Evolutionary conservation across 1,284 basidiomycete species (phyloP).

Genomic region (Exobasidium rhododendri): DNA sequence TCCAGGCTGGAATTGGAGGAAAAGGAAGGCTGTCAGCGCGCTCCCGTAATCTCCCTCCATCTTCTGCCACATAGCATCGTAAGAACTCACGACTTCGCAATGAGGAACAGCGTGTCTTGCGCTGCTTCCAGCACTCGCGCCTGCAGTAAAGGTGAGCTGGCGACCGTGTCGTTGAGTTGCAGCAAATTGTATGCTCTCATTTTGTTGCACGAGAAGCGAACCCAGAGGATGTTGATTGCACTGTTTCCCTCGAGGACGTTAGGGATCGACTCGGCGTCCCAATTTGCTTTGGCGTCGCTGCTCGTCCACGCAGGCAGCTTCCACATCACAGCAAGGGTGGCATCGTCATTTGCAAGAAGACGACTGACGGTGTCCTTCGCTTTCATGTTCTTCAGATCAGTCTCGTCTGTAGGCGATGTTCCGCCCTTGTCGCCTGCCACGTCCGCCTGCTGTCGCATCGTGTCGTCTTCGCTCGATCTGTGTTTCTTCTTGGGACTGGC

Average conservation of each 20-base stretch:
- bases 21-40: too few species aligned
- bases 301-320: not conserved
- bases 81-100: not conserved
- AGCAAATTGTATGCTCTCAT: constrained; percentile 2
- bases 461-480: not conserved
- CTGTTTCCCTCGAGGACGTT: not conserved
- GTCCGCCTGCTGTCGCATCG: not conserved
- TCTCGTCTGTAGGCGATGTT: not conserved
- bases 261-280: not conserved
- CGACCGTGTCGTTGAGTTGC: not conserved
- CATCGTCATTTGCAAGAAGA: constrained; percentile 4
- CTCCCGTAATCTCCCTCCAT: too few species aligned
- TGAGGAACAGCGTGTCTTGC: not conserved
- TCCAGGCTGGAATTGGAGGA: not conserved
- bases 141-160: not conserved
- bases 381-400: not conserved
- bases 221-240: constrained; percentile 2
- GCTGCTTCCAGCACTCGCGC: not conserved
- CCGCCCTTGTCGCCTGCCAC: not conserved
- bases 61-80: too few species aligned
- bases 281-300: not conserved
- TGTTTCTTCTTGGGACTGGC: not conserved
- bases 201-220: not conserved
- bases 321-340: not conserved
- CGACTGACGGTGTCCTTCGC: not conserved